These are phyloP conservation scores for Ettlia oleoabundans DNA, from an alignment of 139 green algal genomes.

Conservation along the genomic window DNA sequence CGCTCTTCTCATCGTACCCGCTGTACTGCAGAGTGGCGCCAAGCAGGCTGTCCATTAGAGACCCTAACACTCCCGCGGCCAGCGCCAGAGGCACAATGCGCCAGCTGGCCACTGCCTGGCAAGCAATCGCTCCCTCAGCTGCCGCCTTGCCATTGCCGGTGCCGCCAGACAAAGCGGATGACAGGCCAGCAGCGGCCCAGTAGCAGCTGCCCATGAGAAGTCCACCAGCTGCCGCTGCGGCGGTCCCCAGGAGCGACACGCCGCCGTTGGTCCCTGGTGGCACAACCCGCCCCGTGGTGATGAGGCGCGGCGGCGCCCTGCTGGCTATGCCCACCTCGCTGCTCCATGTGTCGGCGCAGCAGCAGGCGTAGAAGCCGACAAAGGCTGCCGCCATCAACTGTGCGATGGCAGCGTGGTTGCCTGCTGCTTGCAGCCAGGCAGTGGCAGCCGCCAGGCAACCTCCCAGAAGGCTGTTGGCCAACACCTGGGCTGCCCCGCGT, in stretches of 20 bases:
- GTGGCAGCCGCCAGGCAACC: neutral
- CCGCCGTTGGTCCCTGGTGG: slow-evolving; percentile 86
- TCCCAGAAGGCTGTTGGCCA: slow-evolving; percentile 41
- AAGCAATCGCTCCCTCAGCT: neutral
- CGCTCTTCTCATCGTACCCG: slow-evolving; percentile 60
- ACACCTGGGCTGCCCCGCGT: slow-evolving; percentile 36
- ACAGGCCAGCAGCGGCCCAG: neutral
- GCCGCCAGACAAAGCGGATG: neutral
- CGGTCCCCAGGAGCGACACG: slow-evolving; percentile 79
- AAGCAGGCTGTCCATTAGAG: slow-evolving; percentile 91
- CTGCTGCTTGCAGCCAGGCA: neutral
- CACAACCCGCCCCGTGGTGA: slow-evolving; percentile 81
- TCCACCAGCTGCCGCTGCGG: slow-evolving; percentile 73
- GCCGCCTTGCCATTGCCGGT: neutral
- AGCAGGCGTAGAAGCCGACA: slow-evolving; percentile 91
- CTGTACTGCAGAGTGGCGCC: slow-evolving; percentile 94
- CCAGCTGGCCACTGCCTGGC: neutral
- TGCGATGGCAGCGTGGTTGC: neutral
- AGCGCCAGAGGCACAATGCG: slow-evolving; percentile 49
- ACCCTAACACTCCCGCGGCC: slow-evolving; percentile 79
- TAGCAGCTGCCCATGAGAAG: slow-evolving; percentile 78
- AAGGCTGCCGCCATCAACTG: slow-evolving; percentile 46
- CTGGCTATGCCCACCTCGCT: slow-evolving; percentile 88
- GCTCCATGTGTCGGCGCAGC: slow-evolving; percentile 93
- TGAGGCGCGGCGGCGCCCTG: slow-evolving; percentile 70